Percentiles rank a stretch among this genome's conserved stretches.
Conservation (phyloP, 1,284 basidiomycete genomes). For the Pseudozyma thailandica region DNA sequence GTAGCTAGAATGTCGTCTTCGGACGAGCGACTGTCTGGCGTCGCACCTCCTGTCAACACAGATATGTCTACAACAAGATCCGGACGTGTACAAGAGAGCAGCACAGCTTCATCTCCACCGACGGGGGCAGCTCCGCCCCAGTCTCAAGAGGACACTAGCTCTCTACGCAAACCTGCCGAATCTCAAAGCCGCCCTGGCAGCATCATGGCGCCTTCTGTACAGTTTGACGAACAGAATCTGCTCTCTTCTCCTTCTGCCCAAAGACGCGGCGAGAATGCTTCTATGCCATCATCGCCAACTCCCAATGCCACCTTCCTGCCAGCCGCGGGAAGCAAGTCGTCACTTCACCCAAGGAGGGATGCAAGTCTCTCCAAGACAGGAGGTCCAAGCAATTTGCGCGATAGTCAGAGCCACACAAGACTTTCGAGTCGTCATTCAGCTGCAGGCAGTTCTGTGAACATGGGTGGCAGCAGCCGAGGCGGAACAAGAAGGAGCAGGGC, state of each 20-base stretch:
- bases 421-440: conserved; percentile 28
- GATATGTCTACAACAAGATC: conserved; percentile 1
- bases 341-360: conserved; percentile 11
- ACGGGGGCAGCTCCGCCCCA: conserved; percentile 8
- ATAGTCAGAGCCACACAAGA: conserved; percentile 20
- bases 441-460: conserved; percentile 24
- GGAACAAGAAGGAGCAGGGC: conserved; percentile 25
- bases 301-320: conserved; percentile 9
- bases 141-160: conserved; percentile 21
- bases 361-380: conserved; percentile 6
- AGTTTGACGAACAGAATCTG: conserved; percentile 49
- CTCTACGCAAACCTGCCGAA: conserved; percentile 23
- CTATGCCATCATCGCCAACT: conserved; percentile 29
- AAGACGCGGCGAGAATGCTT: conserved; percentile 27
- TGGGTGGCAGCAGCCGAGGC: conserved; percentile 9
- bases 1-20: conserved; percentile 18
- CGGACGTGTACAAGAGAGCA: conserved; percentile 2
- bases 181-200: conserved; percentile 20
- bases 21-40: conserved; percentile 10
- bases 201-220: conserved; percentile 41
- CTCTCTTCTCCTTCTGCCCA: conserved; percentile 34
- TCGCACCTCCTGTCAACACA: conserved; percentile 17
- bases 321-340: conserved; percentile 2
- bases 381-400: conserved; percentile 14
- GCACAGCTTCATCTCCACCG: conserved; percentile 2